phyloP scores from a whole-genome alignment of 495 filamentous ascomycete species.

The Clohesyomyces aquaticus region DNA sequence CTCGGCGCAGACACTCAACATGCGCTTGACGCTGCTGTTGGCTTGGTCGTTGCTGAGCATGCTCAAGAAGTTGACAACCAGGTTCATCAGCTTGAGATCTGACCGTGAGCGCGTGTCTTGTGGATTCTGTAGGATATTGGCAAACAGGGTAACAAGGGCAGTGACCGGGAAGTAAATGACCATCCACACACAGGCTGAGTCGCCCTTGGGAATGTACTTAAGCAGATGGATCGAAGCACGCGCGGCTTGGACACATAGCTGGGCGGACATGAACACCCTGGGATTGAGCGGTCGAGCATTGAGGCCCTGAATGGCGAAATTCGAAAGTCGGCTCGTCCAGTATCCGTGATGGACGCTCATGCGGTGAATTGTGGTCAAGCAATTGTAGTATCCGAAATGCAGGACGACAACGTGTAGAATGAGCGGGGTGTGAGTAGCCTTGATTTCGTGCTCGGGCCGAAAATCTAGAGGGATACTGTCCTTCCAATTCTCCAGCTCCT shows the following conservation, averaged over 20 bases:
- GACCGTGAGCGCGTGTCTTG: conserved; percentile 84
- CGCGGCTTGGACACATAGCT: conserved; percentile 87
- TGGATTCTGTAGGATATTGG: conserved; percentile 95
- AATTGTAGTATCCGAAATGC: conserved; percentile 98
- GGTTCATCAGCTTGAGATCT: conserved; percentile 87
- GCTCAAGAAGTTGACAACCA: conserved; percentile 87
- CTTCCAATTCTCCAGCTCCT: conserved; percentile 94
- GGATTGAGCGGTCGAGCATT: conserved; percentile 91
- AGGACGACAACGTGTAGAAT: conserved; percentile 90
- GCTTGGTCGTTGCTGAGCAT: conserved; percentile 75
- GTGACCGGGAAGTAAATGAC: conserved; percentile 98
- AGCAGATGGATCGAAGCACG: conserved; percentile 90
- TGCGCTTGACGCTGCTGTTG: conserved; percentile 84
- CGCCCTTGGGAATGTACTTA: conserved; percentile 93
- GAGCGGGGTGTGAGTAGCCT: conserved; percentile 82
- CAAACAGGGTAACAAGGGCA: conserved; percentile 91
- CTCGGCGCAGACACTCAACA: conserved; percentile 89
- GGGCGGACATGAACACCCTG: conserved; percentile 90
- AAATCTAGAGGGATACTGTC: conserved; percentile 92
- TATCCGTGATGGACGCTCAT: conserved; percentile 99
- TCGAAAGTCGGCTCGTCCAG: conserved; percentile 93
- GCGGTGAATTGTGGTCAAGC: conserved; percentile 93
- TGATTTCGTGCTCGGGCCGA: conserved; percentile 93
- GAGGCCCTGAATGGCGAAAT: conserved; percentile 91
- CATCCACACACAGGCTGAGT: conserved; percentile 95